These are phyloP conservation scores for Phytopythium delawarense DNA, from an alignment of 352 stramenopile genomes.

Conservation along the genomic window DNA sequence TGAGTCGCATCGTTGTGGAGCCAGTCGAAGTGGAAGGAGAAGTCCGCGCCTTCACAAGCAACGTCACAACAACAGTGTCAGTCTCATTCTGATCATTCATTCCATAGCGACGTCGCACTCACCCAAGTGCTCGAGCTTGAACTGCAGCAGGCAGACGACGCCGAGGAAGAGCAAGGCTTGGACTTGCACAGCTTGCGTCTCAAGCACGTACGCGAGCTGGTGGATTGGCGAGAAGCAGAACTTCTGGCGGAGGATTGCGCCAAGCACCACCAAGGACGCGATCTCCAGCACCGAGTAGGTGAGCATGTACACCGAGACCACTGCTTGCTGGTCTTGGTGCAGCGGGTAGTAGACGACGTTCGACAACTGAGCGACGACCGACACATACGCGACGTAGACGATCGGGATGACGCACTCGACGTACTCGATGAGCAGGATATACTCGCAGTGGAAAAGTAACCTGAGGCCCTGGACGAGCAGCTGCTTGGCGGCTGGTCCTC, in stretches of 20 bases:
- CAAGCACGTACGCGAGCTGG: constrained; percentile 30
- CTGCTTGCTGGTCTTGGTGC: constrained; percentile 6
- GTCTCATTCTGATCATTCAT: neutral
- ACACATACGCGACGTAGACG: constrained; percentile 21
- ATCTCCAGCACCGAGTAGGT: constrained; percentile 23
- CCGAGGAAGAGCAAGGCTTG: constrained; percentile 26
- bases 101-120: neutral
- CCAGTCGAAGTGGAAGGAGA: constrained; percentile 1
- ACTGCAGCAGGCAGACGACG: constrained; percentile 23
- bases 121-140: constrained; percentile 18
- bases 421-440: constrained; percentile 34
- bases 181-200: constrained; percentile 25
- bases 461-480: neutral
- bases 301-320: constrained; percentile 10
- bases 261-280: constrained; percentile 17
- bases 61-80: neutral
- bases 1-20: no score
- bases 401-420: constrained; percentile 29
- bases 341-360: constrained; percentile 29
- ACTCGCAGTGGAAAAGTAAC: constrained; percentile 28
- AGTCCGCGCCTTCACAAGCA: neutral
- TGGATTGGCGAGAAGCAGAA: constrained; percentile 22
- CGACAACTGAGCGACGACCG: constrained; percentile 25
- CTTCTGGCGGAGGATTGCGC: constrained; percentile 9
- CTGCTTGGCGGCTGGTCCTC: neutral